Conservation (phyloP, 257 asterid species). For the Fraxinus excelsior region DNA sequence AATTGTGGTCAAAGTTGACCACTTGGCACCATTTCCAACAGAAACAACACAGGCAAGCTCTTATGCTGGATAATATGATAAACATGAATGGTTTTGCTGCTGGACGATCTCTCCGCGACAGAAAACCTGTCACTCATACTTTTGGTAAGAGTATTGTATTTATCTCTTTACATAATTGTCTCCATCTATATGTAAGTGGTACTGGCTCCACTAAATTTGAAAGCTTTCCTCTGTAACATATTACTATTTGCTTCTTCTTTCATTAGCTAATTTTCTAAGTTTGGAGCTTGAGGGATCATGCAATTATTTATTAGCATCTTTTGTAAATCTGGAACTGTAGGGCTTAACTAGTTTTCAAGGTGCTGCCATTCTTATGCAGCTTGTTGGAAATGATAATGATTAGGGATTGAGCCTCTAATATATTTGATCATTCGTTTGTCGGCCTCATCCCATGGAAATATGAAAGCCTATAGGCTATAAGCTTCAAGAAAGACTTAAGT, state of each 20-base stretch:
- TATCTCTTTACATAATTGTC: conserved; percentile 1
- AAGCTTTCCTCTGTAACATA: neutral
- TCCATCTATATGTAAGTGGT: neutral
- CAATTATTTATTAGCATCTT: too few relatives aligned
- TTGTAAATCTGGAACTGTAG: neutral
- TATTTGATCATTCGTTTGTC: too few relatives aligned
- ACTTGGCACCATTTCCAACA: too few relatives aligned
- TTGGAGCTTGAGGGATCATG: too few relatives aligned
- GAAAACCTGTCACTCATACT: conserved; percentile 91
- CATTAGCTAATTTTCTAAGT: neutral
- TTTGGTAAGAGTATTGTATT: conserved; percentile 57
- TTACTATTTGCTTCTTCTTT: neutral
- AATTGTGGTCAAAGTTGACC: too few relatives aligned
- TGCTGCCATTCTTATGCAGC: neutral
- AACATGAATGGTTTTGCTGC: conserved; percentile 66
- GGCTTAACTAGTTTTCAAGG: neutral
- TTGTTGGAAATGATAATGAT: neutral
- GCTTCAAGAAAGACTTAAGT: neutral
- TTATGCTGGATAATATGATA: conserved; percentile 82
- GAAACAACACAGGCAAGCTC: conserved; percentile 92
- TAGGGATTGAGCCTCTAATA: neutral
- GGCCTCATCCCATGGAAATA: neutral
- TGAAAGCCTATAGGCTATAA: neutral
- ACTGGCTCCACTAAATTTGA: neutral
- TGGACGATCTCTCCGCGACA: conserved; percentile 92